These are phyloP conservation scores for Beauveria scarabaeidicola DNA, from an alignment of 2,329 filamentous ascomycete genomes.

Conservation along the genomic window DNA sequence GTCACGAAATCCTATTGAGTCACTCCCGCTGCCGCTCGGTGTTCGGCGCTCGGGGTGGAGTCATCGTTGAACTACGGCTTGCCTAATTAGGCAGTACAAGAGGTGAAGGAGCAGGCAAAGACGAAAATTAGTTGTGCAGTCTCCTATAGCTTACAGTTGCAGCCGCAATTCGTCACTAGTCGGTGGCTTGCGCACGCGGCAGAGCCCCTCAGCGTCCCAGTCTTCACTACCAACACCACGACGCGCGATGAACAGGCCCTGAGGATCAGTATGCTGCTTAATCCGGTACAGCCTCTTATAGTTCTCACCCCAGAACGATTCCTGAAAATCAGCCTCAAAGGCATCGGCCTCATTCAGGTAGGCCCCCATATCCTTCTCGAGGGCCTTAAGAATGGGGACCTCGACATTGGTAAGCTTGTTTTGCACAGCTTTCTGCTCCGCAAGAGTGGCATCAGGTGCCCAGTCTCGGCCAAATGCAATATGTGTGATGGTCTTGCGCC, in stretches of 20 bases:
- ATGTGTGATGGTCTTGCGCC: conserved; percentile 30
- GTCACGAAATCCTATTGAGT: background rate
- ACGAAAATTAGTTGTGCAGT: background rate
- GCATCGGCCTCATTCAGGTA: conserved; percentile 27
- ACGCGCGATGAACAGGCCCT: conserved; percentile 26
- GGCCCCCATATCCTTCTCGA: conserved; percentile 19
- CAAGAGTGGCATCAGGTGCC: conserved; percentile 18
- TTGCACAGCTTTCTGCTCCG: conserved; percentile 18
- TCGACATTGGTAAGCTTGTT: conserved; percentile 22
- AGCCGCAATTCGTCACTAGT: background rate
- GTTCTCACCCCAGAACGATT: conserved; percentile 28
- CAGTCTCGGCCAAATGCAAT: conserved; percentile 21
- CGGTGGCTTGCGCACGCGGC: background rate
- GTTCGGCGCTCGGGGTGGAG: background rate
- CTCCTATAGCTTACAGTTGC: background rate
- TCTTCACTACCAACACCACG: conserved; percentile 30
- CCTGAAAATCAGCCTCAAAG: conserved; percentile 28
- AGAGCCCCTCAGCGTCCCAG: conserved; percentile 20
- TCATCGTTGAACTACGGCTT: background rate
- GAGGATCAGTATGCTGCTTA: conserved; percentile 28
- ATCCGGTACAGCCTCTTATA: conserved; percentile 26
- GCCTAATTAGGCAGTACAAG: background rate
- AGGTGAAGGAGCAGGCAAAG: too few relatives aligned
- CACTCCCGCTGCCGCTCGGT: background rate
- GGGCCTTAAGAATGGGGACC: conserved; percentile 16